Percentiles rank a stretch among this genome's conserved stretches.
These are phyloP conservation scores for Panaeolus papilionaceus DNA, from an alignment of 768 basidiomycete genomes.

Conservation along the genomic window DNA sequence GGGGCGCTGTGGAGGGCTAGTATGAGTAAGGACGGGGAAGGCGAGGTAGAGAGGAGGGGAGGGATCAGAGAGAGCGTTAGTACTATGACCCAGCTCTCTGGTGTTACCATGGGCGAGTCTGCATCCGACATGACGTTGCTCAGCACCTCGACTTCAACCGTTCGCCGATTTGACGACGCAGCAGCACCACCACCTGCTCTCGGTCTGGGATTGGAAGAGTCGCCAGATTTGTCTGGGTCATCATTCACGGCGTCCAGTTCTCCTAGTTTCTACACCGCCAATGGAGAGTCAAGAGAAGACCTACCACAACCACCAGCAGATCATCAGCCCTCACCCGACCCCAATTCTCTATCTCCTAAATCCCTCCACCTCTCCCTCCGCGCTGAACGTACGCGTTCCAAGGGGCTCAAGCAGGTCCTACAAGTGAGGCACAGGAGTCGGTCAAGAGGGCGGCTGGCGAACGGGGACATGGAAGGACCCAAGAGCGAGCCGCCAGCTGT, in stretches of 20 bases:
- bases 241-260: not conserved
- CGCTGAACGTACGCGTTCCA: constrained; percentile 32
- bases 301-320: not conserved
- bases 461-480: constrained; percentile 13
- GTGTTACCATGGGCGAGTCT: not conserved
- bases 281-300: not conserved
- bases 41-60: not conserved
- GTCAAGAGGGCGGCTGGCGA: constrained; percentile 16
- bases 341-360: constrained; percentile 24
- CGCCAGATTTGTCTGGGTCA: not conserved
- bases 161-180: not conserved
- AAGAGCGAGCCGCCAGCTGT: constrained; percentile 20
- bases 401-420: constrained; percentile 31
- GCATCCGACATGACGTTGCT: not conserved
- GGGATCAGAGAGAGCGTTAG: not conserved
- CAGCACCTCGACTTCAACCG: not conserved
- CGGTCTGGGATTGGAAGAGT: not conserved
- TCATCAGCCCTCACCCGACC: not conserved
- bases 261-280: not conserved
- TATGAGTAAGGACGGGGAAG: not conserved
- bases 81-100: not conserved
- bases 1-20: not conserved
- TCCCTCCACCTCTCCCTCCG: constrained; percentile 26
- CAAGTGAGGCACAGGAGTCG: constrained; percentile 22
- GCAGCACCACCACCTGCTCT: not conserved